Evolutionary conservation across 1,284 basidiomycete species (phyloP), one percentile per base, ranked within the genome.

Genomic region (Naganishia liquefaciens): DNA sequence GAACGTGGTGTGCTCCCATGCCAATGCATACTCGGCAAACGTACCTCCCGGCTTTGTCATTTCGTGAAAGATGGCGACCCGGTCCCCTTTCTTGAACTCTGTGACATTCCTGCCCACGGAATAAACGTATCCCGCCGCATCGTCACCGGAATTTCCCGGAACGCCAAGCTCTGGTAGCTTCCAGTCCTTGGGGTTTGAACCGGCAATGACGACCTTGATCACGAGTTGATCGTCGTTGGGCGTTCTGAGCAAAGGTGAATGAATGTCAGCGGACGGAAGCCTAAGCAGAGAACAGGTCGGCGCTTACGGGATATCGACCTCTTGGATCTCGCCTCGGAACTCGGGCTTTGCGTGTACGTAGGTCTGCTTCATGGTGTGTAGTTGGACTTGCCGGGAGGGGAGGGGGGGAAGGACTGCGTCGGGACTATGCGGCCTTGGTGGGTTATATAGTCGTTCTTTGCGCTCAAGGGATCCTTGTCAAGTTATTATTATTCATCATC

Each of bases 171-270:
- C 39, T 5, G 60, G 53, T 6, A 54, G 51, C 40, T 70, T 70
- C 69, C 69, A 70, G 50, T 70, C 69, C 43, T 68, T 68, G 17
- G 69, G 69, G 63, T 70, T 70, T 28, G 65, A 55, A 4, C 67
- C 68, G 23, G 60, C 46, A 57, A 66, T 66, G 33, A 63, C 39
- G 44, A 68, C 66, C 50, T 63, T 63, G 65, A 66, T 63, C 40
- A 66, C 47, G 53, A 66, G 53, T 27, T 66, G 53, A 23, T 66
- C 54, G 27, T 63, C 65, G 9, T 47, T 52, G 27, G 65, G 65
- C 23, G 49, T 53, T 6, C 64, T 65, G 3, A n/a, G n/a, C 2
- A 33, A 28, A 9, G 28, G 17, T 51, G n/a, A 19, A 15, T 7
- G 15, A 27, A 37, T 3, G 17, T n/a, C 2, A 15, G 43, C 17